These are phyloP conservation scores for Talaromyces piceae DNA, from an alignment of 2,329 filamentous ascomycete genomes.

Conservation along the genomic window DNA sequence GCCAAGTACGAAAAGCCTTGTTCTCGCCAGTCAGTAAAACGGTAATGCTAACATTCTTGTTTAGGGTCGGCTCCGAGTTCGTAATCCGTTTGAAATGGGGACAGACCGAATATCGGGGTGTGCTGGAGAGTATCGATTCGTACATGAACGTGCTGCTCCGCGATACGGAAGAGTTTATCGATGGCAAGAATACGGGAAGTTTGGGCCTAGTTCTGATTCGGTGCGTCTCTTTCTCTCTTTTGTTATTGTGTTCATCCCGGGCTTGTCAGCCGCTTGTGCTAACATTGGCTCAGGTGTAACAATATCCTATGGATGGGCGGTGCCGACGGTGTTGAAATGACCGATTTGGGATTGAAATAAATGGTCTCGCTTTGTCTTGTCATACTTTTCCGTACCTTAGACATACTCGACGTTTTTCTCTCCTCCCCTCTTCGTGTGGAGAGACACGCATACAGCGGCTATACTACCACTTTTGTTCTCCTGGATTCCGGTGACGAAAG, in stretches of 20 bases:
- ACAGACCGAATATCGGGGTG: conserved; percentile 93
- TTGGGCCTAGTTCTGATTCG: conserved; percentile 89
- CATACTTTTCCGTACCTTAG: neutral
- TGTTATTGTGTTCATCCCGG: conserved; percentile 59
- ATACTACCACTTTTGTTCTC: too few species aligned
- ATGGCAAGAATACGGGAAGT: conserved; percentile 74
- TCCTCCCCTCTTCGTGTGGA: too few species aligned
- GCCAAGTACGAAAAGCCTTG: conserved; percentile 56
- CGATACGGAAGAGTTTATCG: conserved; percentile 85
- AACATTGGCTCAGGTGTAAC: conserved; percentile 59
- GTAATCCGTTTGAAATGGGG: conserved; percentile 95
- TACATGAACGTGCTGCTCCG: conserved; percentile 98
- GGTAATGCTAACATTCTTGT: neutral
- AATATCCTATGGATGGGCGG: conserved; percentile 89
- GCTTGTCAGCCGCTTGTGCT: neutral
- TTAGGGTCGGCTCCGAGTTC: conserved; percentile 79
- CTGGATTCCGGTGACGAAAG: too few species aligned
- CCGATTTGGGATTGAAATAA: conserved; percentile 33
- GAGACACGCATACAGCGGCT: too few species aligned
- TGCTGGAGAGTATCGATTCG: conserved; percentile 84
- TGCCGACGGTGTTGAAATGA: conserved; percentile 45
- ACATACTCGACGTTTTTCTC: too few species aligned
- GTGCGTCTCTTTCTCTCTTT: conserved; percentile 66
- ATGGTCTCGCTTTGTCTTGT: neutral
- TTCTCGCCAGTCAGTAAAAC: neutral